A percentile compares a stretch with the other conserved stretches of the same genome.
These are phyloP conservation scores for Suhomyces sp. DNA, from an alignment of 805 yeast genomes.

Conservation along the genomic window DNA sequence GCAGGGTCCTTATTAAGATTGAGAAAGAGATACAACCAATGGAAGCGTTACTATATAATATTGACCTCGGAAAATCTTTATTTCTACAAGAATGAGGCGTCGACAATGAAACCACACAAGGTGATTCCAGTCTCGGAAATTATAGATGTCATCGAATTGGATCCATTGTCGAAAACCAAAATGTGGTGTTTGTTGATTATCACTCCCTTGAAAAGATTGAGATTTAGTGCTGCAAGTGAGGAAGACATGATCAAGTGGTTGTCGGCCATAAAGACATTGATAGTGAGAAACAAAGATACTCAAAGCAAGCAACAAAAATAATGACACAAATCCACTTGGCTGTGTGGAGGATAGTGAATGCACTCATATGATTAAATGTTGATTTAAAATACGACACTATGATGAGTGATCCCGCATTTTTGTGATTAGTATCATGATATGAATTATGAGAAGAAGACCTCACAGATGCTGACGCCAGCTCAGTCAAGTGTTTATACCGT, in stretches of 20 bases:
- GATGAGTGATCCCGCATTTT: too few species aligned
- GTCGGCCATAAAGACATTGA: constrained; percentile 41
- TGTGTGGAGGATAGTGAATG: too few species aligned
- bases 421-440: too few species aligned
- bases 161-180: constrained; percentile 44
- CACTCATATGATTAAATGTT: too few species aligned
- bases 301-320: too few species aligned
- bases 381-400: too few species aligned
- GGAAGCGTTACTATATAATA: constrained; percentile 45
- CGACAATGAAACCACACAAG: constrained; percentile 23
- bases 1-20: constrained; percentile 43
- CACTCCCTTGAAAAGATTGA: constrained; percentile 43
- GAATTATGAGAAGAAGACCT: too few species aligned
- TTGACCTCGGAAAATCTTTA: constrained; percentile 41
- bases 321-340: too few species aligned
- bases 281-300: too few species aligned
- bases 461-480: too few species aligned
- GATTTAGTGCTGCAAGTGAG: constrained; percentile 46
- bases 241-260: constrained; percentile 51
- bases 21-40: constrained; percentile 45
- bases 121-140: constrained; percentile 30
- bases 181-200: constrained; percentile 48
- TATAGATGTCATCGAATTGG: constrained; percentile 51
- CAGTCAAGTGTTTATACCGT: too few species aligned
- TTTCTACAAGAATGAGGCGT: constrained; percentile 36